Evolutionary conservation across 257 asterid species (phyloP), one percentile per base, ranked within the genome.

Genomic region (Nicotiana sylvestris): DNA sequence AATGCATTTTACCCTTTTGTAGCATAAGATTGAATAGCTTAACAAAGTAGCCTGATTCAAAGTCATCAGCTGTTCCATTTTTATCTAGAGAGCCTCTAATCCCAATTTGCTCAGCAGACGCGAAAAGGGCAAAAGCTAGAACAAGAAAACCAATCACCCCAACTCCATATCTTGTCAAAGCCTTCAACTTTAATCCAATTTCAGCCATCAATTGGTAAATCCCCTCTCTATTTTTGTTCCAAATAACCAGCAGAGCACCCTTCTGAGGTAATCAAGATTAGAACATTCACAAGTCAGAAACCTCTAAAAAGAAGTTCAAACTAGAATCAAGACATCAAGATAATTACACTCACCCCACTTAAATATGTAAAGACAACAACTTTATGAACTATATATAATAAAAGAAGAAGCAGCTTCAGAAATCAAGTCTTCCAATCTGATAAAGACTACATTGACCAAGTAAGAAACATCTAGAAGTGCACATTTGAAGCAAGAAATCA

Each of bases 181-280:
- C 81, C 84, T 79, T 87, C 81, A 62, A 85, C 67, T 66, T 81
- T 66, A 61, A 86, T 62, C 90, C 90, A 78, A 82, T 55, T 81
- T 62, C 87, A 81, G 89, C 93, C 94, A 91, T 89, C 72, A 82
- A 87, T 61, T 76, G 32, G 68, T 72, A 62, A 85, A 74, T 53
- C 82, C 86, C 66, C 49, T 6, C 70, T 29, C 37, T 65, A 13
- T 29, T 6, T 16, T 66, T 25, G 58, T 58, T 70, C 79, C 79
- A 72, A 72, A 72, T 8, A 49, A 16, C 27, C 80, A 16, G 16
- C 21, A 21, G 21, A 21, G 21, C 11, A 65, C 70, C 10, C 70
- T 65, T 12, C 37, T 51, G 13, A 76, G 62, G 12, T 58, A 27
- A 49, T 51, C 64, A 76, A 46, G 39, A 72, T 72, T 72, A 46